Percentiles rank a stretch among this genome's conserved stretches.
These are phyloP conservation scores for Pseudogymnoascus sp. DNA, from an alignment of 2,329 filamentous ascomycete genomes.

Conservation along the genomic window DNA sequence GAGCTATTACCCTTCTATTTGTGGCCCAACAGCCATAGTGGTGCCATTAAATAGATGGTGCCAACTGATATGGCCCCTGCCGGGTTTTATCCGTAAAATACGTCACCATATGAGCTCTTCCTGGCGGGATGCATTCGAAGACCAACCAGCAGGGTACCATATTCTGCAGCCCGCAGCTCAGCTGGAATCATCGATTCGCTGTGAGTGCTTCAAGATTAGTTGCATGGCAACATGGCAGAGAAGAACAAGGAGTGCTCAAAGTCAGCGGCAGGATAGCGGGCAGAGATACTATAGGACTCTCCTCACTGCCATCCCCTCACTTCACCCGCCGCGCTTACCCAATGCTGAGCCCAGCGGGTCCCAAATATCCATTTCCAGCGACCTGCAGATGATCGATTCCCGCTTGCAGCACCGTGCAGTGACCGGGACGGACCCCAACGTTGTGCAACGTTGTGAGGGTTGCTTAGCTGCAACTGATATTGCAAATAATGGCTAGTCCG, in stretches of 20 bases:
- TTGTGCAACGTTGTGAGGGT: background rate
- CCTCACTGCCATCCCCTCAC: background rate
- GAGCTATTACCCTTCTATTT: background rate
- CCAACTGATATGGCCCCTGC: background rate
- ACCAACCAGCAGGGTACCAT: background rate
- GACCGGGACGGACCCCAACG: background rate
- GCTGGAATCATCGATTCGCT: background rate
- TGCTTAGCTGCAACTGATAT: constrained; percentile 2
- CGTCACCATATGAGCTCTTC: constrained; percentile 2
- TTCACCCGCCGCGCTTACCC: background rate
- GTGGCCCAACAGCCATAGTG: background rate
- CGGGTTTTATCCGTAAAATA: background rate
- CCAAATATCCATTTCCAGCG: background rate
- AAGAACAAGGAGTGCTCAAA: background rate
- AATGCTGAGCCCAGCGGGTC: background rate
- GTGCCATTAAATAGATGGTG: background rate
- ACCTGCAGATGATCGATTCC: constrained; percentile 4
- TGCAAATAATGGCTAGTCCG: background rate
- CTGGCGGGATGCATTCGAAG: constrained; percentile 2
- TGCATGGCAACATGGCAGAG: background rate
- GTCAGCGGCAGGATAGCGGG: background rate
- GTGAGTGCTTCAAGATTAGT: background rate
- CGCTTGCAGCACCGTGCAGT: constrained; percentile 3
- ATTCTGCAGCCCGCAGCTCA: background rate
- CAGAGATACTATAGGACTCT: background rate